phyloP scores from a whole-genome alignment of 257 asterid species.

The Fraxinus pennsylvanica region DNA sequence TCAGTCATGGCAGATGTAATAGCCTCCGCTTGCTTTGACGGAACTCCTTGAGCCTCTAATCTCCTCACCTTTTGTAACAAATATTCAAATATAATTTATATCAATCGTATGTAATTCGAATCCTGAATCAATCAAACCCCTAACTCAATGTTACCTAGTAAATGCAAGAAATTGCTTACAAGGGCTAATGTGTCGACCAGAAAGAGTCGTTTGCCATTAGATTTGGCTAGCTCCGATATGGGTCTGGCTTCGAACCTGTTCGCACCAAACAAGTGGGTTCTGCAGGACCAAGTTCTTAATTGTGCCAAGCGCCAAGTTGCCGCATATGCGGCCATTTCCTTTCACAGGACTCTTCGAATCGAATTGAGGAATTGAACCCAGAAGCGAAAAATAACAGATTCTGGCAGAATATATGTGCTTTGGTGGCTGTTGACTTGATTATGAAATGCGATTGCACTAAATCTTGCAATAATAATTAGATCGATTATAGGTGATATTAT shows the following conservation, averaged over 20 bases:
- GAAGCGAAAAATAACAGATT: not conserved
- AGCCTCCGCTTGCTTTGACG: slow-evolving; percentile 88
- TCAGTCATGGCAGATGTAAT: slow-evolving; percentile 70
- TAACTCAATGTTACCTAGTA: not conserved
- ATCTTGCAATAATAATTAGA: not conserved
- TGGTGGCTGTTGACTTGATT: not conserved
- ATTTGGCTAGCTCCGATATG: slow-evolving; percentile 51
- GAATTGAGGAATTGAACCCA: not conserved
- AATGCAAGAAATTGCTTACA: slow-evolving; percentile 36
- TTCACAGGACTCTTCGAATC: not conserved
- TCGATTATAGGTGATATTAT: not conserved
- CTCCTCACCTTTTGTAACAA: slow-evolving; percentile 52
- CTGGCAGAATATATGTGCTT: not conserved
- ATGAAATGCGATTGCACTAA: not conserved
- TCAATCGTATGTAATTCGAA: not conserved
- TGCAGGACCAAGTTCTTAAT: slow-evolving; percentile 29
- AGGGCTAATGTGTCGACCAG: slow-evolving; percentile 92
- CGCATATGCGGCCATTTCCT: slow-evolving; percentile 56
- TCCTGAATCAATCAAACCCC: slow-evolving; percentile 3
- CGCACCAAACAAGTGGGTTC: slow-evolving; percentile 28
- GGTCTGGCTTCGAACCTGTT: slow-evolving; percentile 37
- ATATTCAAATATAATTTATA: slow-evolving; percentile 23
- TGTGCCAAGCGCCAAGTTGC: slow-evolving; percentile 48
- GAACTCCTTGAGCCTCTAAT: slow-evolving; percentile 82
- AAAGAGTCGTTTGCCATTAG: slow-evolving; percentile 64